Evolutionary conservation across 371 early-diverging fungal species (phyloP).

Genomic region (Chytridium lagenaria): DNA sequence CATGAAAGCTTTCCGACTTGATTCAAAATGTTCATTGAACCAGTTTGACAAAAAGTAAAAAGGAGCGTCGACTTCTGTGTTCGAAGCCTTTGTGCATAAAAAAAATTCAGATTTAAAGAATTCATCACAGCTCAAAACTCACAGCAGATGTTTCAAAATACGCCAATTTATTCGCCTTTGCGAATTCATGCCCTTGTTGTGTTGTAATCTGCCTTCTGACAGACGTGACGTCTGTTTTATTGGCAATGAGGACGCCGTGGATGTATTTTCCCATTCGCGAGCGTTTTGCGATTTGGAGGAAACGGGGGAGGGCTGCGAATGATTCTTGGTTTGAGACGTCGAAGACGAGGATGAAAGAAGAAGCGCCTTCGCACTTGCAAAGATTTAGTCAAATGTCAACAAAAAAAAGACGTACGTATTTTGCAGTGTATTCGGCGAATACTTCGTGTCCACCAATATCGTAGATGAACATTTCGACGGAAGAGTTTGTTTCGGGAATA

Average conservation of each 20-base stretch:
- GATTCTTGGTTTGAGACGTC: constrained; percentile 53
- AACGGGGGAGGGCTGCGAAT: constrained; percentile 45
- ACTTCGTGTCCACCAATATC: constrained; percentile 55
- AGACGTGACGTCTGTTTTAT: constrained; percentile 45
- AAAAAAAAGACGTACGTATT: constrained; percentile 41
- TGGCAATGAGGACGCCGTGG: constrained; percentile 44
- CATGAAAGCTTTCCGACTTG: constrained; percentile 21
- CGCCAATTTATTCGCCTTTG: constrained; percentile 40
- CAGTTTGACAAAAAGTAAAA: constrained; percentile 51
- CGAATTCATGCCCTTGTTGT: constrained; percentile 51
- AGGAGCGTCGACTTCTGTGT: constrained; percentile 53
- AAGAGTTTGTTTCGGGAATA: constrained; percentile 52
- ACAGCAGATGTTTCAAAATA: constrained; percentile 58
- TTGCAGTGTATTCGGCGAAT: constrained; percentile 44
- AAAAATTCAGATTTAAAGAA: neutral
- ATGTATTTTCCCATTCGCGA: constrained; percentile 27
- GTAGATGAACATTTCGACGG: constrained; percentile 53
- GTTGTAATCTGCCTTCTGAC: constrained; percentile 44
- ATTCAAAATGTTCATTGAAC: constrained; percentile 39
- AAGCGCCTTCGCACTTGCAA: constrained; percentile 41
- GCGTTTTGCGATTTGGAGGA: constrained; percentile 45
- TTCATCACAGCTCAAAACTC: neutral
- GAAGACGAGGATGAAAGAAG: constrained; percentile 48
- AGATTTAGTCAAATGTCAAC: neutral
- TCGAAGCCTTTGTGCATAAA: constrained; percentile 36